Evolutionary conservation across 352 stramenopile genomes (phyloP), one percentile per base, ranked within the genome.

Genomic region (Globisporangium carolinianum): DNA sequence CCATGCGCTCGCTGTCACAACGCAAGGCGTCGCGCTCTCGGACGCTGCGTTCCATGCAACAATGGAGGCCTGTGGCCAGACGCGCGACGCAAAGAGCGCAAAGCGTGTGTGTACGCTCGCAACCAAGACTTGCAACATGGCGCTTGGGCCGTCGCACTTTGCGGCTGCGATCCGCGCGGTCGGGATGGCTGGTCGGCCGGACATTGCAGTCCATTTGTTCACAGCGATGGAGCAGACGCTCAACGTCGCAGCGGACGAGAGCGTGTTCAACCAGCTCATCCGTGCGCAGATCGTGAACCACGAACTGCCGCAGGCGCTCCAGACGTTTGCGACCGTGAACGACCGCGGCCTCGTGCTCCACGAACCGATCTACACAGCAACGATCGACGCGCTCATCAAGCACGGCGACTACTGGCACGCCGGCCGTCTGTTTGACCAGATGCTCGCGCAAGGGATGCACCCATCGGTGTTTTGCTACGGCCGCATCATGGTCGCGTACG

Each of bases 291-390:
- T 91, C 37, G 65, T 92, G 5, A 87, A 90, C 54, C 54, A 64
- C 46, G 58, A 75, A 8, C 52, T 90, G 24, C 73, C 76, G 14
- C 79, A 92, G 53, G 84, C 84, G 39, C 58, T 94, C n/a, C 80
- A 91, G 56, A 87, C 79, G 46, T 89, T 94, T 48, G 68, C 76
- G 36, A 70, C 69, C 0, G 79, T 70, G 15, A 70, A 81, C 52
- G 69, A 86, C 24, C 81, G 78, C 5, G 66, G 69, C 0, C 10
- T 94, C 14, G 47, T 53, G 37, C 62, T 94, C 17, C 63, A 70
- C 8, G 84, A 94, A 65, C 71, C 74, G 14, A 91, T 92, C 54
- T 89, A 88, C 73, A 88, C 84, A 4, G 73, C 71, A 7, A 84
- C 84, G 12, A 87, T 94, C 47, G 84, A 87, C 58, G 62, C 75